Percentiles rank a stretch among this genome's conserved stretches.
Evolutionary conservation across 2,329 filamentous ascomycete species (phyloP).

Genomic region (Exophiala sp.): DNA sequence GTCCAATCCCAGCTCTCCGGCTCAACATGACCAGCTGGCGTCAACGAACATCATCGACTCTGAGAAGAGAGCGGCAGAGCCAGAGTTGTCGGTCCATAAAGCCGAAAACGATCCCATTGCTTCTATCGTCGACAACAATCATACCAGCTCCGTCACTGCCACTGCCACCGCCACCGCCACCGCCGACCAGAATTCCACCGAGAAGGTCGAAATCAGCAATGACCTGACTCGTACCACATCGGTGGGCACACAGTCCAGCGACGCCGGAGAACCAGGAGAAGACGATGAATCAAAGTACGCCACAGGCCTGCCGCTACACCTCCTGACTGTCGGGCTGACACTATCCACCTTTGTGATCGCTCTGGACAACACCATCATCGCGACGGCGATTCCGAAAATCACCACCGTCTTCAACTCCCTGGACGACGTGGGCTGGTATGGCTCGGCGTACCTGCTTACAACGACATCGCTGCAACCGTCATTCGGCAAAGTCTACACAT

Average conservation of each 20-base stretch:
- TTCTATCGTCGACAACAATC: not conserved
- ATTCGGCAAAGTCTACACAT: slow-evolving; percentile 31
- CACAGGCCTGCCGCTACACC: slow-evolving; percentile 21
- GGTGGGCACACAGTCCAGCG: slow-evolving; percentile 14
- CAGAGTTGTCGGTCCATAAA: not conserved
- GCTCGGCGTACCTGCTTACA: slow-evolving; percentile 29
- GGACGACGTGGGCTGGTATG: slow-evolving; percentile 31
- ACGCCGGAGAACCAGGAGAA: slow-evolving; percentile 18
- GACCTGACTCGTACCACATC: slow-evolving; percentile 9
- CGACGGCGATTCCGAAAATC: slow-evolving; percentile 30
- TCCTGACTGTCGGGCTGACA: slow-evolving; percentile 28
- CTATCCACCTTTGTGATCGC: slow-evolving; percentile 31
- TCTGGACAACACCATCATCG: slow-evolving; percentile 32
- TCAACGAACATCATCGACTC: slow-evolving; percentile 6
- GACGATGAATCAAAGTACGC: slow-evolving; percentile 29
- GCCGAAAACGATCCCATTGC: not conserved
- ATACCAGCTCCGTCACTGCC: too few species aligned
- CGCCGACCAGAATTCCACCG: not conserved
- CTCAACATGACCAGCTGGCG: not conserved
- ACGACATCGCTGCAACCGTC: slow-evolving; percentile 29
- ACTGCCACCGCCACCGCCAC: too few species aligned
- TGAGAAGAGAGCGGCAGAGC: not conserved
- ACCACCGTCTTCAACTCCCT: slow-evolving; percentile 30
- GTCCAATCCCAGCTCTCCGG: not conserved
- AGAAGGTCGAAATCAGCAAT: slow-evolving; percentile 1